Base-by-base conservation (phyloP, 192 early-diverging fungal species). In the Rhizophagus clarus region DNA sequence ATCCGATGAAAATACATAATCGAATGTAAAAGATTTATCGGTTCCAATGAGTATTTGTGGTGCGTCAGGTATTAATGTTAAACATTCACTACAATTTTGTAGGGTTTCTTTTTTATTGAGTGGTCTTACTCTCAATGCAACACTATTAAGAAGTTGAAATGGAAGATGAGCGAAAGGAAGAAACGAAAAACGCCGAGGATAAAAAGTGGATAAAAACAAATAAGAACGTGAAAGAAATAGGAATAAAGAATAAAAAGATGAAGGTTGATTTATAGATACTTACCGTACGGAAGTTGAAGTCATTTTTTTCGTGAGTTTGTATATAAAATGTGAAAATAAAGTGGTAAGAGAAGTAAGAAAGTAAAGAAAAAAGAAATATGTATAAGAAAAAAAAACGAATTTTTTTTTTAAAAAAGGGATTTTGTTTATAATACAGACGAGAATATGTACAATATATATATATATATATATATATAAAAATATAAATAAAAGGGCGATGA, bases 91-190 rank as follows among this genome's bases (percentile, higher is more conserved):
- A 70, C 89, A 88, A 81, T 88, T 90, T 71, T 83, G 86, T 8
- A 92, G 87, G 24, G 85, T 81, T 81, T 96, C 95, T 82, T 95
- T 94, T n/a, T 88, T 83, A 61, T 87, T 92, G 42, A 95, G 85
- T 45, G 95, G 95, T 37, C 95, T 88, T 42, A 96, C 89, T 64
- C 95, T 90, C 66, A 96, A 83, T 20, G 92, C 95, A 47, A 96
- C 95, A 72, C 91, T 89, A 77, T 34, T 37, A 37, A 37, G 31
- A 29, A 6, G 40, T 9, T 72, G 34, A 47, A 10, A 71, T 67
- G 34, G 64, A 56, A 37, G 62, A 17, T 40, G 51, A 56, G 47
- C 49, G 42, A 20, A 24, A 42, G 10, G 75, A 42, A 22, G 49
- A 68, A 32, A 37, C 17, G 24, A 1, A 60, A 26, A 29, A 75